Percentiles rank a stretch among this genome's conserved stretches.
Conservation (phyloP, 2,329 filamentous ascomycete genomes). For the Amylocarpus encephaloides region DNA sequence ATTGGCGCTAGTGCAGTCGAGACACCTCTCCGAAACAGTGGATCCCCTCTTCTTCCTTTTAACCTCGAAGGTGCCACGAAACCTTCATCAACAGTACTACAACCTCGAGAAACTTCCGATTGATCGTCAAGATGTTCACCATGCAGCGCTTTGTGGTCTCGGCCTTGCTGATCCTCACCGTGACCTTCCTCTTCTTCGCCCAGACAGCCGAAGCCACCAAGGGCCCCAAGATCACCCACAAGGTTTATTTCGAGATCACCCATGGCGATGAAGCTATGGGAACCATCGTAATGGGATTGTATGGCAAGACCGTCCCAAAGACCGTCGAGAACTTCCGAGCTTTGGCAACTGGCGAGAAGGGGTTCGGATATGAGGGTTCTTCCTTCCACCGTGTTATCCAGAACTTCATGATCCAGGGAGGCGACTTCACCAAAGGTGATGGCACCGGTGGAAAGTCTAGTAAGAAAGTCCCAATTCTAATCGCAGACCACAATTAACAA, state of each 20-base stretch:
- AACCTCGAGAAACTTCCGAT: constrained; percentile 17
- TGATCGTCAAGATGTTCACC: constrained; percentile 60
- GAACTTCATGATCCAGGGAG: constrained; percentile 87
- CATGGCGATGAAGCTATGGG: constrained; percentile 70
- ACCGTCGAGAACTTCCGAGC: constrained; percentile 69
- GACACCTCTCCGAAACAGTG: constrained; percentile 28
- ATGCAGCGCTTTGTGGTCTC: constrained; percentile 65
- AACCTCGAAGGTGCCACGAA: constrained; percentile 10
- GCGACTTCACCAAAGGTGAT: constrained; percentile 79
- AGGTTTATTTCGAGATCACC: constrained; percentile 83
- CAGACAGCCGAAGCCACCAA: constrained; percentile 68
- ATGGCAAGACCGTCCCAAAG: constrained; percentile 81
- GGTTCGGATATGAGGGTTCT: constrained; percentile 75
- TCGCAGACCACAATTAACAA: constrained; percentile 13
- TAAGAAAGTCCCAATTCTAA: constrained; percentile 37
- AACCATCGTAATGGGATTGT: constrained; percentile 73
- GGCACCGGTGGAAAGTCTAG: constrained; percentile 81
- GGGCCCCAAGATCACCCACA: constrained; percentile 92
- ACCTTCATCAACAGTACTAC: constrained; percentile 9
- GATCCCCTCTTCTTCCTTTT: not conserved
- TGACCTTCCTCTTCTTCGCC: constrained; percentile 68
- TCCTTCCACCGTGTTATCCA: constrained; percentile 88
- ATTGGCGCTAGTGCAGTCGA: constrained; percentile 15
- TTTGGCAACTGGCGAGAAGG: constrained; percentile 79
- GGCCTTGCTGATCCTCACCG: constrained; percentile 68